Conservation (phyloP, 2,329 filamentous ascomycete genomes). For the Stromatinia cepivora region DNA sequence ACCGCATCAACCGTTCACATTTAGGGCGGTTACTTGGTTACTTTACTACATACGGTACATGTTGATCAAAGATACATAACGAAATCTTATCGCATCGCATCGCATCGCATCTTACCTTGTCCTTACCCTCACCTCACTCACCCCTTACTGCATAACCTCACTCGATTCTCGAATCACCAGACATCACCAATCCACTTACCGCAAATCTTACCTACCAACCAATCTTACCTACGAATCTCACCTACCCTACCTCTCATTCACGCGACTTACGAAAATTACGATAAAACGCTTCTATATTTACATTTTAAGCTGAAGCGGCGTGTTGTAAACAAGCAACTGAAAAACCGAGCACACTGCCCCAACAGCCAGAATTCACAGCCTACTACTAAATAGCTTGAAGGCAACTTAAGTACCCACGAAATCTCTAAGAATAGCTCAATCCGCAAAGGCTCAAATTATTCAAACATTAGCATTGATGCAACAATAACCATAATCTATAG, state of each 20-base stretch:
- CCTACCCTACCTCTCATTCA: not conserved
- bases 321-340: not conserved
- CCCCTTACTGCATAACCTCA: not conserved
- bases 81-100: constrained; percentile 6
- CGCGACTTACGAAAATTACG: not conserved
- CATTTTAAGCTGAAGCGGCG: not conserved
- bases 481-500: not conserved
- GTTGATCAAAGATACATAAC: constrained; percentile 7
- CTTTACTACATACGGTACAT: not conserved
- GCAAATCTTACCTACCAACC: not conserved
- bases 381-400: not conserved
- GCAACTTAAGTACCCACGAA: not conserved
- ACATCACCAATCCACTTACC: not conserved
- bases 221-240: too few relatives aligned
- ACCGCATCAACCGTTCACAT: constrained; percentile 14
- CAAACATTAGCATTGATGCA: constrained; percentile 5
- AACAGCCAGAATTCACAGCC: not conserved
- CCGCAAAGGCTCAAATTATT: not conserved
- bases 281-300: not conserved
- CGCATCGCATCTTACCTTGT: not conserved
- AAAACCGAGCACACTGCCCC: not conserved
- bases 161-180: not conserved
- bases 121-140: not conserved
- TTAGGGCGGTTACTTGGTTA: not conserved
- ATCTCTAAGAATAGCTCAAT: constrained; percentile 10